Evolutionary conservation across 768 basidiomycete genomes (phyloP), one percentile per base, ranked within the genome.

Genomic region (Leccinum truebloodii): DNA sequence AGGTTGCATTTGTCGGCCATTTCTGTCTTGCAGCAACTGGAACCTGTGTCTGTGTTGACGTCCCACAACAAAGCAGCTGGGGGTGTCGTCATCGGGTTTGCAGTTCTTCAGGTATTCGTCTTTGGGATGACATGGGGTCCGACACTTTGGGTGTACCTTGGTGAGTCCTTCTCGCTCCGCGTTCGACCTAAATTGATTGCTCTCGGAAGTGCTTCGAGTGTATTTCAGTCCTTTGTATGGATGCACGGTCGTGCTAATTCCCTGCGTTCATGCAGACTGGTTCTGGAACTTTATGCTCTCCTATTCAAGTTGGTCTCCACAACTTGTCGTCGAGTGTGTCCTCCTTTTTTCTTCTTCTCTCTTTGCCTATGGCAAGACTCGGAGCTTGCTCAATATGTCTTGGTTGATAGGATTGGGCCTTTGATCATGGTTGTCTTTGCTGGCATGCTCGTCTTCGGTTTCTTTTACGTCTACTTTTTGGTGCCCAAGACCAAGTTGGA

Each of bases 401-500:
- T 10, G 48, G 28, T 3, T 56, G 20, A 7, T 58, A 83, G 84
- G 60, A 90, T 89, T 61, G 87, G 89, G 0, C 89, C 90, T 12
- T 77, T 90, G 62, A 90, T 92, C 71, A 76, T 89, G 44, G 72
- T 90, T 61, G 85, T 90, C 69, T 92, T 92, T 80, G 89, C 84
- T 69, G 86, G 88, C 56, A 84, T 88, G 84, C 79, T 90, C 14
- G 63, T 85, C 22, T 83, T 88, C 67, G 90, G 87, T 39, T 86
- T 81, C 68, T 71, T 83, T 60, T 94, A 89, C 69, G 90, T 90
- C 26, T 90, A 86, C 72, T 73, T 91, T 57, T 83, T 86, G 71
- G 83, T 94, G 52, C 91, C 91, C 20, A 92, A 94, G 78, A 92
- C 88, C 24, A 92, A 85, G 58, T 72, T 90, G 63, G 90, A 92